A percentile compares a stretch with the other conserved stretches of the same genome.
These are phyloP conservation scores for Tulasnella calospora DNA, from an alignment of 768 basidiomycete species.

Conservation along the genomic window DNA sequence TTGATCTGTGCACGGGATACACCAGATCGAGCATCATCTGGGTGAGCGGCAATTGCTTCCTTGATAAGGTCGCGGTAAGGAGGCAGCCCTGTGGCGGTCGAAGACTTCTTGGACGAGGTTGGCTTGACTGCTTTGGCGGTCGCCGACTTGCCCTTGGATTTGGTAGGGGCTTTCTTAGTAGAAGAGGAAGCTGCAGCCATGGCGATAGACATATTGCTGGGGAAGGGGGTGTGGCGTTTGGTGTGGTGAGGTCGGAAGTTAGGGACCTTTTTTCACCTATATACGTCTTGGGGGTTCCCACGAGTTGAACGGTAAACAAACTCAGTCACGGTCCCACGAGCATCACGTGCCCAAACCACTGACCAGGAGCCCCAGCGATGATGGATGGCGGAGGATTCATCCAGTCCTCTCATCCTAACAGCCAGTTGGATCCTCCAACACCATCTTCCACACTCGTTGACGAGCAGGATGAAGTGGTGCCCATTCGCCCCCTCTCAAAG, in stretches of 20 bases:
- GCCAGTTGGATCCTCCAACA: not conserved
- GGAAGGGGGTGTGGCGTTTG: not conserved
- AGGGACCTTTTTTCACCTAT: not conserved
- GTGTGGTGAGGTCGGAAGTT: not conserved
- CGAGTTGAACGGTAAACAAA: not conserved
- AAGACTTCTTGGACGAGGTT: not conserved
- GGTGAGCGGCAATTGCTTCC: slow-evolving; percentile 11
- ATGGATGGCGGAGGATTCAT: slow-evolving; percentile 7
- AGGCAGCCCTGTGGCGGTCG: slow-evolving; percentile 12
- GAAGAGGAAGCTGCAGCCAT: not conserved
- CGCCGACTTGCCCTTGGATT: slow-evolving; percentile 7
- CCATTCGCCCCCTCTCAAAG: slow-evolving; percentile 41
- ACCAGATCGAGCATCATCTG: slow-evolving; percentile 46
- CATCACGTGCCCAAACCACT: not conserved
- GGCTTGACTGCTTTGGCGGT: not conserved
- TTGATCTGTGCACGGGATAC: slow-evolving; percentile 77
- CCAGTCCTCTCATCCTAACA: not conserved
- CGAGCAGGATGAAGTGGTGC: not conserved
- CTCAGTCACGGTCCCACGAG: not conserved
- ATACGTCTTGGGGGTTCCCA: not conserved
- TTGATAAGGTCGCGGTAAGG: slow-evolving; percentile 23
- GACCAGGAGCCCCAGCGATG: too few relatives aligned
- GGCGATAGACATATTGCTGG: not conserved
- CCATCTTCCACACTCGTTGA: not conserved
- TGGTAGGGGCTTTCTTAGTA: not conserved